Evolutionary conservation across 139 green algal genomes (phyloP), one percentile per base, ranked within the genome.

Genomic region (Picochlorum sp.): DNA sequence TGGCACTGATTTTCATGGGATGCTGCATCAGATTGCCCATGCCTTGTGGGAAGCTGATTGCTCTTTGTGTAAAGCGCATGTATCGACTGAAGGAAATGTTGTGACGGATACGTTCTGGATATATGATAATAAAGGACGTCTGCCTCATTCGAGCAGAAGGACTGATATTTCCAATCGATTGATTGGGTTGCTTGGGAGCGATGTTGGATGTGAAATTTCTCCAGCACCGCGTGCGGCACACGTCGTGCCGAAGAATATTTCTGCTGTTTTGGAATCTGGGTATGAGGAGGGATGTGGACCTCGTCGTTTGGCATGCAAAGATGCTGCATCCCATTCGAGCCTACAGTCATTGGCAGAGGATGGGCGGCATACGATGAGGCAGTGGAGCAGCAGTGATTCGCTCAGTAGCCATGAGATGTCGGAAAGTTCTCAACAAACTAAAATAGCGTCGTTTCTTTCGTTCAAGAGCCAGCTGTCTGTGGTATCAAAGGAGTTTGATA

Each of bases 101-200:
- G 85, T 88, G 14, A 47, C 79, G 14, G 86, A 92, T 72, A 58
- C 88, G 24, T 92, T 92, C 51, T 92, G 82, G 74, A 44, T 92
- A 23, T 86, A 69, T 30, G 85, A 89, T 59, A 77, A 88, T 58
- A 64, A 65, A 61, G 50, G 62, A 49, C 56, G 75, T 64, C 61
- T 84, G 38, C 78, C 78, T 3, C 69, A 83, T 4, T 54, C 71
- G 49, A 62, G 77, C 65, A 67, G 77, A 62, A 45, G 56, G 59
- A 49, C 76, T 30, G 76, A 83, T 46, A 80, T 85, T 14, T 79
- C 58, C 18, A 69, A 85, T 24, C 69, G 69, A 16, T 72, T 85
- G 24, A 75, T 76, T 30, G 78, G 79, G 49, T 64, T 84, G 5
- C 74, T 73, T 45, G 74, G 78, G 49, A 37, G 21, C 4, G 64